These are phyloP conservation scores for Saprolegnia parasitica DNA, from an alignment of 352 stramenopile genomes.

Conservation along the genomic window DNA sequence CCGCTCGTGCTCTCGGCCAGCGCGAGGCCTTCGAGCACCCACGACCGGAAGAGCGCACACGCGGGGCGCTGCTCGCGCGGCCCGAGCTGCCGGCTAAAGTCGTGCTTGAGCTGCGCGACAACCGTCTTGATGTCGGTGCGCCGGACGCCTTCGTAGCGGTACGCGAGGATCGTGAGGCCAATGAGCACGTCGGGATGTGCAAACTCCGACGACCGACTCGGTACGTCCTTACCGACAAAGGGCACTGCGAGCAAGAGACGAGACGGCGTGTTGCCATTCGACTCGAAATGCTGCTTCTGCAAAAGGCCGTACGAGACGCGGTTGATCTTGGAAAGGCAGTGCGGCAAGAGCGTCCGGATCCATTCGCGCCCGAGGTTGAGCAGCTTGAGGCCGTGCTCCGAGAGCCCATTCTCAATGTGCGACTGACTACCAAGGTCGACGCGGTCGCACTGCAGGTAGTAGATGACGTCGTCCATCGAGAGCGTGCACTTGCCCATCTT, in stretches of 20 bases:
- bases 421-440: constrained; percentile 61
- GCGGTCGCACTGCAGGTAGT: constrained; percentile 63
- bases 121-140: constrained; percentile 79
- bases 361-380: constrained; percentile 98
- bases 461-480: constrained; percentile 51
- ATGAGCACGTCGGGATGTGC: constrained; percentile 97
- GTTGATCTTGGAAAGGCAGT: constrained; percentile 99
- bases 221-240: constrained; percentile 99
- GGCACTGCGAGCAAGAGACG: constrained; percentile 95
- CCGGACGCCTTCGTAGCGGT: constrained; percentile 87
- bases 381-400: constrained; percentile 92
- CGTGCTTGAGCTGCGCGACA: constrained; percentile 84
- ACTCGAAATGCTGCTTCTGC: constrained; percentile 43
- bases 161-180: constrained; percentile 86
- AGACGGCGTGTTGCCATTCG: constrained; percentile 92
- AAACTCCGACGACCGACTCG: constrained; percentile 98
- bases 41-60: constrained; percentile 71
- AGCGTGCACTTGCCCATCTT: constrained; percentile 94
- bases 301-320: constrained; percentile 98
- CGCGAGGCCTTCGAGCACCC: constrained; percentile 52
- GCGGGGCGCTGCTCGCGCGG: constrained; percentile 74
- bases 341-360: constrained; percentile 96
- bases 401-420: constrained; percentile 74
- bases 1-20: constrained; percentile 36
- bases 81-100: constrained; percentile 81